Evolutionary conservation across 805 yeast genomes (phyloP).

Genomic region (Saccharomycopsis sp.): DNA sequence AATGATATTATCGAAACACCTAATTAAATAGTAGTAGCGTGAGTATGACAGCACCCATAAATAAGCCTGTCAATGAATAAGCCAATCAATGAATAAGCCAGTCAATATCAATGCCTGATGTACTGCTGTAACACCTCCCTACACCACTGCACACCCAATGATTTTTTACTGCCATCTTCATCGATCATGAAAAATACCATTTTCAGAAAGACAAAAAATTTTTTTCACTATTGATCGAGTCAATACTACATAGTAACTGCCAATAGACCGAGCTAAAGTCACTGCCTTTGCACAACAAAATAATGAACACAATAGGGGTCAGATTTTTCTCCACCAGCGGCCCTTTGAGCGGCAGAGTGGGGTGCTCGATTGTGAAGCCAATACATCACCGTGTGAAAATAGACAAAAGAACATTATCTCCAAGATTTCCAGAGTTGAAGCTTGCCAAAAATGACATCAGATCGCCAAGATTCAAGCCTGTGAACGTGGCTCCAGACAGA

Average conservation of each 20-base stretch:
- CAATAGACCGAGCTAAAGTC: neutral
- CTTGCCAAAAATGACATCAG: constrained; percentile 66
- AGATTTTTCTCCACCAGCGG: constrained; percentile 27
- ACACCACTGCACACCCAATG: neutral
- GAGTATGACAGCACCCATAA: too few relatives aligned
- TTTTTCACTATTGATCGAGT: neutral
- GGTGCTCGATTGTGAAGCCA: constrained; percentile 74
- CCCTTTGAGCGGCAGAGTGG: constrained; percentile 38
- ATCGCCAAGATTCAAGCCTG: constrained; percentile 73
- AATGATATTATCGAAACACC: too few relatives aligned
- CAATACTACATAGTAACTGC: too few relatives aligned
- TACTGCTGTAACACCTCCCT: too few relatives aligned
- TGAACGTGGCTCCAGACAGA: constrained; percentile 71
- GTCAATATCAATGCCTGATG: too few relatives aligned
- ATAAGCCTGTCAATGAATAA: too few relatives aligned
- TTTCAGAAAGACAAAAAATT: neutral
- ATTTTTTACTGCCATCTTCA: neutral
- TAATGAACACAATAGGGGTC: constrained; percentile 1
- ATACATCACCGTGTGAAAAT: constrained; percentile 85
- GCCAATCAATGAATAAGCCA: too few relatives aligned
- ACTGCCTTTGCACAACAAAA: too few relatives aligned
- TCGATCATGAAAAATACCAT: neutral
- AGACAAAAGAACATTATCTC: constrained; percentile 66
- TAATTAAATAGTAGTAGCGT: too few relatives aligned
- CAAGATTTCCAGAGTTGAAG: constrained; percentile 63